These are phyloP conservation scores for Pythium chondricola DNA, from an alignment of 352 stramenopile genomes.

Conservation along the genomic window DNA sequence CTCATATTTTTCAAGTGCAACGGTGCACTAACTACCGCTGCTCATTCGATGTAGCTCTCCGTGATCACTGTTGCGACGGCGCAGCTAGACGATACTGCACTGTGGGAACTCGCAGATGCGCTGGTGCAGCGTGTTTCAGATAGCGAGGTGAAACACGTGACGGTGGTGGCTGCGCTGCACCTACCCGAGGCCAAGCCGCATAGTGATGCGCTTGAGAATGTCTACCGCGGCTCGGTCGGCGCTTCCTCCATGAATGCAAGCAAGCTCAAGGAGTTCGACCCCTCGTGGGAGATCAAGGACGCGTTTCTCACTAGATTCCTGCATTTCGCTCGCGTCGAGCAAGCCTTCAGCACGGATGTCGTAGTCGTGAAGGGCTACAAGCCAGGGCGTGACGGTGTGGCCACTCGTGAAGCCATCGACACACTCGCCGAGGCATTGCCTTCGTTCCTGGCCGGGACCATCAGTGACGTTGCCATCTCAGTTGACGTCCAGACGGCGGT, in stretches of 20 bases:
- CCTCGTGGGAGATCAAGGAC: constrained; percentile 48
- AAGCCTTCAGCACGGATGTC: constrained; percentile 37
- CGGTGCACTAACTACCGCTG: too few species aligned
- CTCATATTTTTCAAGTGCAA: too few species aligned
- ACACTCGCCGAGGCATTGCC: constrained; percentile 31
- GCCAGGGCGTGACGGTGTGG: constrained; percentile 38
- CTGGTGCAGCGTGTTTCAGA: constrained; percentile 31
- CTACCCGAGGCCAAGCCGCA: constrained; percentile 48
- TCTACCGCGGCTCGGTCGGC: constrained; percentile 36
- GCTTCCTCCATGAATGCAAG: not conserved
- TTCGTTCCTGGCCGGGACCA: constrained; percentile 25
- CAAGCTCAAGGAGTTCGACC: constrained; percentile 18
- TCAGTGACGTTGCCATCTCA: constrained; percentile 27
- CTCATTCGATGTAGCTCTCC: constrained; percentile 26
- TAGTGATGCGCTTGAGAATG: constrained; percentile 19
- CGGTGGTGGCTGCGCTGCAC: constrained; percentile 44
- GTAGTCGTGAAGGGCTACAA: constrained; percentile 62
- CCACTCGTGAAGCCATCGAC: constrained; percentile 44
- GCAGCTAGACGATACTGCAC: constrained; percentile 13
- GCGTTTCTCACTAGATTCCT: constrained; percentile 41
- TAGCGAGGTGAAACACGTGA: constrained; percentile 31
- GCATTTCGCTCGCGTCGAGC: constrained; percentile 48
- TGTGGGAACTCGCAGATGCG: constrained; percentile 42
- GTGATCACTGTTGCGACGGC: constrained; percentile 31
- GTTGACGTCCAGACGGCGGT: constrained; percentile 30